Conservation (phyloP, 106 monocot genomes). For the Dendrobium officinale region DNA sequence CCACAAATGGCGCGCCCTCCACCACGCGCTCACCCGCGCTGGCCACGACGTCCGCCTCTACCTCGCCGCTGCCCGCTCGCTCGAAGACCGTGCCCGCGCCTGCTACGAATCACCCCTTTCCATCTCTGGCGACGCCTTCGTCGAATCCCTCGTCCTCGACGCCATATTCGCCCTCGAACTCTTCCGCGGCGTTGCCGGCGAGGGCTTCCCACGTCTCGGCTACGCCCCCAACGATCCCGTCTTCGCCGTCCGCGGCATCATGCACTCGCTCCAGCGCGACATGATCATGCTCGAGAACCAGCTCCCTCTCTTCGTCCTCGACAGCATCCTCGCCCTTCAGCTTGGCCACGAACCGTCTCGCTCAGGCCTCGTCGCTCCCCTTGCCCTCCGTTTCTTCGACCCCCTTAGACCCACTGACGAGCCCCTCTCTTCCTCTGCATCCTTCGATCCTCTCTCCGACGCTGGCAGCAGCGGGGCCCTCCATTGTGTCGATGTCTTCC, state of each 20-base stretch:
- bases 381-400: conserved; percentile 72
- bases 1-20: conserved; percentile 66
- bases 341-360: conserved; percentile 24
- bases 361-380: conserved; percentile 27
- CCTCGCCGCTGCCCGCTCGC: conserved; percentile 27
- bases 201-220: conserved; percentile 56
- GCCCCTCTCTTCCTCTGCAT: conserved; percentile 26
- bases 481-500: conserved; percentile 80
- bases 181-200: conserved; percentile 48
- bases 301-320: conserved; percentile 78
- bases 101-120: conserved; percentile 36
- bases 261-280: conserved; percentile 69
- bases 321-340: conserved; percentile 50
- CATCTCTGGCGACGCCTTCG: conserved; percentile 37
- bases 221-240: conserved; percentile 67
- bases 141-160: conserved; percentile 53
- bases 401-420: conserved; percentile 71
- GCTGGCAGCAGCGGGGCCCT: conserved; percentile 20
- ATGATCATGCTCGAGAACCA: conserved; percentile 95
- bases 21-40: conserved; percentile 49
- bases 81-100: conserved; percentile 40
- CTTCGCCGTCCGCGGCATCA: conserved; percentile 60
- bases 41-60: conserved; percentile 29
- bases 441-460: conserved; percentile 20
- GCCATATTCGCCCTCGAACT: conserved; percentile 67